Evolutionary conservation across 306 rosid species (phyloP), one percentile per base, ranked within the genome.

Genomic region (Luffa acutangula): DNA sequence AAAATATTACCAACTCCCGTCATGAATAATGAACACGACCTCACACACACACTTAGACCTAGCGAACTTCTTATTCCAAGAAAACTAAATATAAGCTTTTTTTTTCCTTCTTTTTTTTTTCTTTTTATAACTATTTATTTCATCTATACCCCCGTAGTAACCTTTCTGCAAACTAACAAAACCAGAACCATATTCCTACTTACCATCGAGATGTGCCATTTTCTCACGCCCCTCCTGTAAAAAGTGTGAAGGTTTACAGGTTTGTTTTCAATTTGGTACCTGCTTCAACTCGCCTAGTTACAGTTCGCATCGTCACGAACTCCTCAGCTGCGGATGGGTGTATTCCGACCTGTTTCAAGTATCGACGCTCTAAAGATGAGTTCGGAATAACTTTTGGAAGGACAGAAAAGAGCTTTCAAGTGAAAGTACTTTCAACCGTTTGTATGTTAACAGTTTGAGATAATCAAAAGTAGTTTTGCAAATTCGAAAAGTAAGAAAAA

Each of bases 241-340:
- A n/a, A 42, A 1, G 39, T 20, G 52, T 18, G 75, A 15, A 18
- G 0, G 6, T 13, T 79, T 81, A 87, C 52, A 91, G 83, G 81
- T 82, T 91, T 64, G 90, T 94, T 82, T 90, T 91, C 25, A 86
- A 96, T 76, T 92, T 90, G 56, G 81, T 54, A 64, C 77, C 20
- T 6, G 79, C 95, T 31, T 90, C 54, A 74, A 95, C 80, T 42
- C 90, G 85, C 90, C 97, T 91, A 1, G 93, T 77, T 73, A 80
- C 89, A 2, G 96, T 75, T 46, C 99, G 85, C 99, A 95, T 95
- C 69, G 99, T 95, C 71, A 95, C 99, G 71, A 95, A 95, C 83
- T 95, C 99, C 87, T 95, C 99, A 0, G 99, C 97, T 3, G 99
- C 70, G 76, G 94, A 85, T 76, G 99, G 99, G 82, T 95, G 98